Evolutionary conservation across 495 filamentous ascomycete species (phyloP), one percentile per base, ranked within the genome.

Genomic region (Massariosphaeria phaeospora): DNA sequence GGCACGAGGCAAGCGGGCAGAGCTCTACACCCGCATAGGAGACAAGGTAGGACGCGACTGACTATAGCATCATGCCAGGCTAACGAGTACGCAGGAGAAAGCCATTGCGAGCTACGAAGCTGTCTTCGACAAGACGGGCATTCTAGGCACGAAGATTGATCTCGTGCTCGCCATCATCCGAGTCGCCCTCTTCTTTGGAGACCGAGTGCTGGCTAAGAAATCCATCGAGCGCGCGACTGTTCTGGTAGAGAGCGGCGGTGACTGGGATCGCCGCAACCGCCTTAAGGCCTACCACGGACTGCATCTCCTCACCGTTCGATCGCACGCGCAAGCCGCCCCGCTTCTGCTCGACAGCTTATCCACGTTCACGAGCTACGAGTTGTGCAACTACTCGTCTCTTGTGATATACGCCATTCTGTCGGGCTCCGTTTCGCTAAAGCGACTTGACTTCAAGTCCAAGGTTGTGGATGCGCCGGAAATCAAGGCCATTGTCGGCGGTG

Each of bases 381-480:
- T 98, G 27, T 98, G 93, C 81, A 88, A 81, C 55, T 98, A 98
- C 75, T 91, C 88, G 38, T 83, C 83, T 24, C 79, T 98, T 20
- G 93, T 98, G 34, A 82, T 98, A 53, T 98, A 97, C 76, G 86
- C 94, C 1, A 89, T 97, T 35, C 83, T 98, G 39, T 90, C 93
- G 31, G 93, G 93, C 49, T 93, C 91, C 3, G 81, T 97, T 47
- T 91, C 91, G 26, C 78, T 98, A 46, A 95, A 95, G 75, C 84
- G 93, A 36, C 88, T 97, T 10, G 93, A 98, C 70, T 98, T 98
- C 78, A 98, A 98, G 75, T 86, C 85, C 50, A 96, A 96, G 73
- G 93, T 98, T 17, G 89, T 96, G 36, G 93, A 98, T 70, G 94
- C 93, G 11, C 91, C 93, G 2, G 93, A 98, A 72, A 96, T 97